A percentile compares a stretch with the other conserved stretches of the same genome.
Conservation (phyloP, 345 rosid species). For the Adansonia digitata region DNA sequence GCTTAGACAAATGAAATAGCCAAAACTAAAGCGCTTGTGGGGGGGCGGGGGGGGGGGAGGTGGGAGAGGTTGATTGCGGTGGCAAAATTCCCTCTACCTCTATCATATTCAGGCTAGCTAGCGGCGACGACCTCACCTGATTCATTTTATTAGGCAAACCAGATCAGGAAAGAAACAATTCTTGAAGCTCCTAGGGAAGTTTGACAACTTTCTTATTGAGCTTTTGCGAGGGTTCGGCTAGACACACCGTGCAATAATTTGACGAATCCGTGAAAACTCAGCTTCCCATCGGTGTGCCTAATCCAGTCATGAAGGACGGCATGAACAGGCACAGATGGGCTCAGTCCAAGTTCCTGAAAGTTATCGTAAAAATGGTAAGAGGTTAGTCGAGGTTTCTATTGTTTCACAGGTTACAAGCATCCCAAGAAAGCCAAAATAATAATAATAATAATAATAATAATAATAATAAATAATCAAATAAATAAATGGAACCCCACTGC, state of each 20-base stretch:
- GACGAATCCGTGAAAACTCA: constrained; percentile 87
- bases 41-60: too few species aligned
- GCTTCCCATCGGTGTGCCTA: constrained; percentile 90
- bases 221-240: constrained; percentile 52
- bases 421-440: neutral
- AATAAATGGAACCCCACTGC: neutral
- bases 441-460: too few species aligned
- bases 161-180: constrained; percentile 12
- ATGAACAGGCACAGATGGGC: constrained; percentile 81
- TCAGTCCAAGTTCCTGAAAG: constrained; percentile 88
- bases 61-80: neutral
- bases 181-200: constrained; percentile 4
- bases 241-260: constrained; percentile 85
- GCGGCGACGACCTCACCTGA: neutral
- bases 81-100: neutral
- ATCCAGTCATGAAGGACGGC: constrained; percentile 95
- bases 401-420: neutral
- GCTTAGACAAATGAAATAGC: neutral
- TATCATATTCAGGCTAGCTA: neutral
- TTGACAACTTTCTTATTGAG: constrained; percentile 34
- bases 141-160: constrained; percentile 15
- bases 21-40: constrained; percentile 11
- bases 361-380: neutral
- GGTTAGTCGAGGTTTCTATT: neutral
- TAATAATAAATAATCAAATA: too few species aligned